Conservation (phyloP, 1,284 basidiomycete species). For the Pseudozyma tsukubaensis region DNA sequence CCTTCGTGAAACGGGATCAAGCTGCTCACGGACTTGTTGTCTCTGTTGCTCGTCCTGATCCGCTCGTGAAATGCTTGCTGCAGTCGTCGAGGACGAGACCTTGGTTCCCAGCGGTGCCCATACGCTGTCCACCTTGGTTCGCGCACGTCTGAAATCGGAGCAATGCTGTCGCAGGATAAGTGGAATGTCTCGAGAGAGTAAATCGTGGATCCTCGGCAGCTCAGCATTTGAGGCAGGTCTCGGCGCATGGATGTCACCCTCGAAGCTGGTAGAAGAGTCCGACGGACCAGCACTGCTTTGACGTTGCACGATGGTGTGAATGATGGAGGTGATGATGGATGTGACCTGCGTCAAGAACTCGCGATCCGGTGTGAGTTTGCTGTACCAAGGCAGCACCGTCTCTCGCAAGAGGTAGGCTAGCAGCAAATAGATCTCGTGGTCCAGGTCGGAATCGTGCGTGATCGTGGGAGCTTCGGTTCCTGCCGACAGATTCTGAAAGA, state of each 20-base stretch:
- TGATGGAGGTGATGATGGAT: constrained; percentile 28
- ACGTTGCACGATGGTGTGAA: constrained; percentile 23
- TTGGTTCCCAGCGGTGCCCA: constrained; percentile 34
- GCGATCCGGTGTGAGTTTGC: constrained; percentile 54
- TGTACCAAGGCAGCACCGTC: constrained; percentile 57
- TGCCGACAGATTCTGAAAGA: constrained; percentile 37
- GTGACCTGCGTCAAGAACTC: constrained; percentile 48
- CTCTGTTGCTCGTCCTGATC: constrained; percentile 15
- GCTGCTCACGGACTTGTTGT: constrained; percentile 16
- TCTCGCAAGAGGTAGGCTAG: constrained; percentile 50
- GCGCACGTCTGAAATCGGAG: constrained; percentile 33
- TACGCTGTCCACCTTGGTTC: constrained; percentile 19
- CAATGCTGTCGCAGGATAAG: constrained; percentile 45
- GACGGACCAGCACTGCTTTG: background rate
- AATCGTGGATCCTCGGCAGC: constrained; percentile 21
- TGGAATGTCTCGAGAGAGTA: constrained; percentile 44
- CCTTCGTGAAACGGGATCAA: constrained; percentile 4
- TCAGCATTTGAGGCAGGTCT: constrained; percentile 1
- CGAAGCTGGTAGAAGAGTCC: background rate
- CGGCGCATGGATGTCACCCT: constrained; percentile 22
- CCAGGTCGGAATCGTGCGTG: constrained; percentile 36
- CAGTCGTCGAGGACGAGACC: background rate
- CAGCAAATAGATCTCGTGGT: constrained; percentile 50
- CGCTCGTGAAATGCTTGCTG: background rate
- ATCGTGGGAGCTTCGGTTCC: constrained; percentile 15